phyloP scores from a whole-genome alignment of 139 green algal species.

The Mesostigma viride region DNA sequence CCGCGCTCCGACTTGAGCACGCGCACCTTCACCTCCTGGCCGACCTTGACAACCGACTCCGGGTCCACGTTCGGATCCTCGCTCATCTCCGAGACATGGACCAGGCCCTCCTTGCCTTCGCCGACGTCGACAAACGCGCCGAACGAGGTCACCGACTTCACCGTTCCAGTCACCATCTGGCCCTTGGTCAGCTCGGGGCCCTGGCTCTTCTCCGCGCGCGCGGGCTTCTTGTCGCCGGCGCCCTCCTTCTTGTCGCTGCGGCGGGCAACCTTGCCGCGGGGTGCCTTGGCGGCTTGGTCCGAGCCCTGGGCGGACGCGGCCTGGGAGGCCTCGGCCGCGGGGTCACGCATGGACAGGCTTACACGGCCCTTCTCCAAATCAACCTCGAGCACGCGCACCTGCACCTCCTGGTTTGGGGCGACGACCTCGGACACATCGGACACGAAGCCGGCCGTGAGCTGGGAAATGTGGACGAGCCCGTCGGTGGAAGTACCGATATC shows the following conservation, averaged over 20 bases:
- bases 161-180: too few species aligned
- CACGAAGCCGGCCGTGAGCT: slow-evolving; percentile 49
- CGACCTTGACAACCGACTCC: slow-evolving; percentile 32
- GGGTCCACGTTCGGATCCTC: slow-evolving; percentile 21
- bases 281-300: neutral
- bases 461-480: slow-evolving; percentile 89
- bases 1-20: slow-evolving; percentile 35
- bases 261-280: slow-evolving; percentile 13
- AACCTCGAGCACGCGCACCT: slow-evolving; percentile 34
- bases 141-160: slow-evolving; percentile 2
- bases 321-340: slow-evolving; percentile 9
- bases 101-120: slow-evolving; percentile 64
- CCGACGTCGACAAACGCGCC: slow-evolving; percentile 92
- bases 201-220: neutral
- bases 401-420: slow-evolving; percentile 36
- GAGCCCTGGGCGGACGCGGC: slow-evolving; percentile 2
- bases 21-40: slow-evolving; percentile 41
- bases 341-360: slow-evolving; percentile 41
- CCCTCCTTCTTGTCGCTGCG: slow-evolving; percentile 3
- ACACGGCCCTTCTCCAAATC: slow-evolving; percentile 39
- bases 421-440: slow-evolving; percentile 42
- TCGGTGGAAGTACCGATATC: slow-evolving; percentile 70
- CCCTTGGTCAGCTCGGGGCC: too few species aligned
- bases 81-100: slow-evolving; percentile 82
- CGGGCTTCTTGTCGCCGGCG: slow-evolving; percentile 10